Base-by-base conservation (phyloP, 108 stramenopile species). In the Cyclotella choctawhatcheeana region DNA sequence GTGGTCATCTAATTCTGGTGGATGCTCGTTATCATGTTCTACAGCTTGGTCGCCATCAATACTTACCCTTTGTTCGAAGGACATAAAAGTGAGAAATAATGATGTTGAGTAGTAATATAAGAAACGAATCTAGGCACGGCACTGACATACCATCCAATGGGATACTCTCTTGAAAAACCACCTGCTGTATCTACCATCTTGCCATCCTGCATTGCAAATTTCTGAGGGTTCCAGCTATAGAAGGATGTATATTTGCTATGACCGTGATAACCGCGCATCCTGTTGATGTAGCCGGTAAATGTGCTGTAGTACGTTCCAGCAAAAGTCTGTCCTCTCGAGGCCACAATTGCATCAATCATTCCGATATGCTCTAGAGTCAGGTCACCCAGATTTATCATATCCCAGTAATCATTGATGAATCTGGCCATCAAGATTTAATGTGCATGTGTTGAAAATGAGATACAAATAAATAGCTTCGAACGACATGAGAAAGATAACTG, bases 341-440 rank as follows among this genome's bases (percentile, higher is more conserved):
- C 91, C 35, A 98, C 88, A 72, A 97, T 89, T 12, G 90, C 90
- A 60, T 98, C 97, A 43, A 98, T 87, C 96, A 98, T 98, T 20
- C 97, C 97, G n/a, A 92, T 74, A 71, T 87, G 93, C 58, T 96
- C 95, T 43, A 84, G 84, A 71, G 92, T 82, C 32, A 97, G 65
- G 50, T 69, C 84, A 29, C 74, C 74, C 63, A 97, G 70, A 35
- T 67, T 75, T 5, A 84, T 87, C 61, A 86, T 43, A 14, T 91
- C 89, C 69, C 77, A 82, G 64, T 93, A 96, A 59, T 95, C 95
- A 76, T 92, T 81, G 24, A 96, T 50, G 71, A 96, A 95, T 29
- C 73, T 60, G 29, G 24, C 16, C 13, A 32, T 58, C 12, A 32
- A 31, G 1, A 58, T 26, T 0, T 2, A 2, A 31, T 18, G 30